Percentiles rank a stretch among this genome's conserved stretches.
phyloP scores from a whole-genome alignment of 1,139 yeast species.

The Pichia sp. region DNA sequence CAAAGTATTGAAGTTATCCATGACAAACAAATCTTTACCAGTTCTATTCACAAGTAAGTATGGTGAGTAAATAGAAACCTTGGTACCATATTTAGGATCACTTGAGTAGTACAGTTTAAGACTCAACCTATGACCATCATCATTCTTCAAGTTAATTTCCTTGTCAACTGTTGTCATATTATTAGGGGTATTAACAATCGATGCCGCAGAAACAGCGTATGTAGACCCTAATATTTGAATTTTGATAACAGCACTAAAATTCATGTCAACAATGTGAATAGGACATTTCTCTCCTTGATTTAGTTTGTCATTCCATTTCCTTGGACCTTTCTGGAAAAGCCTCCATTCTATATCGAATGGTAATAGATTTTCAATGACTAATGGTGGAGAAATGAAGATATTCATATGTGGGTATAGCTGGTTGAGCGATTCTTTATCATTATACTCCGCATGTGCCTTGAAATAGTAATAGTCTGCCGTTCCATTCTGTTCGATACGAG shows the following conservation, averaged over 20 bases:
- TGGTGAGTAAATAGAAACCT: conserved; percentile 74
- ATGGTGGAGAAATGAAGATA: conserved; percentile 76
- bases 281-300: conserved; percentile 62
- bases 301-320: conserved; percentile 64
- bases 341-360: conserved; percentile 79
- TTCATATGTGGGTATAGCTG: conserved; percentile 82
- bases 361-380: conserved; percentile 76
- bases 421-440: conserved; percentile 62
- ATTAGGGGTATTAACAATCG: conserved; percentile 64
- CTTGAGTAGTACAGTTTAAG: conserved; percentile 61
- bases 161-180: conserved; percentile 29
- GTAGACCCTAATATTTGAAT: conserved; percentile 66
- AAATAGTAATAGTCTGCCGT: conserved; percentile 50
- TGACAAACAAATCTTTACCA: conserved; percentile 57
- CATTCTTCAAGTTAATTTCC: conserved; percentile 39
- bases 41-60: conserved; percentile 80
- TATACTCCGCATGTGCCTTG: conserved; percentile 68
- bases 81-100: conserved; percentile 50
- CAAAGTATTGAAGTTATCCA: conserved; percentile 52
- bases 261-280: conserved; percentile 76
- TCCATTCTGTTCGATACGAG: conserved; percentile 34
- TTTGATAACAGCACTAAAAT: conserved; percentile 53
- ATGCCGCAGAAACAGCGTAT: conserved; percentile 70
- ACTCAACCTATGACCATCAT: conserved; percentile 64
- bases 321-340: conserved; percentile 72